These are phyloP conservation scores for Maudiozyma bulderi DNA, from an alignment of 805 yeast genomes.

Conservation along the genomic window DNA sequence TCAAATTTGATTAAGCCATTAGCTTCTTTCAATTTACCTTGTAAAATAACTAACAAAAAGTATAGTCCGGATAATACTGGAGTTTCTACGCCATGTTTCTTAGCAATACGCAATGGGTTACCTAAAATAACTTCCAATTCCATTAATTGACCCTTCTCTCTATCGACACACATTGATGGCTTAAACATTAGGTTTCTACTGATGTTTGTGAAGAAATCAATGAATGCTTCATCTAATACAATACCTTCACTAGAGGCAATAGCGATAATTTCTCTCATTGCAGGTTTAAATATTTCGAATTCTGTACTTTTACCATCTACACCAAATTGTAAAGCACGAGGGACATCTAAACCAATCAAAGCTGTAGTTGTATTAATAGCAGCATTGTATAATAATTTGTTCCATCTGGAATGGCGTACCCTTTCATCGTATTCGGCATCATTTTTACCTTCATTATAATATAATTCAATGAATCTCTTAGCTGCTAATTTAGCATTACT, in stretches of 20 bases:
- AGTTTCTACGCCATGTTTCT: slow-evolving; percentile 36
- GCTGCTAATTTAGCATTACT: slow-evolving; percentile 29
- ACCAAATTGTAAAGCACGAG: slow-evolving; percentile 38
- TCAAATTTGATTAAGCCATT: slow-evolving; percentile 33
- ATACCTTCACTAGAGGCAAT: slow-evolving; percentile 57
- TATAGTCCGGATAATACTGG: slow-evolving; percentile 56
- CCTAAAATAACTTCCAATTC: slow-evolving; percentile 66
- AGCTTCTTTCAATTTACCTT: slow-evolving; percentile 50
- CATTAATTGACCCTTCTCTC: slow-evolving; percentile 49
- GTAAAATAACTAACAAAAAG: slow-evolving; percentile 48
- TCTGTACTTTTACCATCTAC: slow-evolving; percentile 30
- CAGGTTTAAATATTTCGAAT: slow-evolving; percentile 34
- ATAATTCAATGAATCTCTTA: slow-evolving; percentile 32
- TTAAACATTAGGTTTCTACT: slow-evolving; percentile 44
- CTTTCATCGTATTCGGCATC: slow-evolving; percentile 33
- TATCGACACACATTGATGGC: slow-evolving; percentile 67
- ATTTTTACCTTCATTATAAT: slow-evolving; percentile 35
- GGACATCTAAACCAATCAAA: slow-evolving; percentile 46
- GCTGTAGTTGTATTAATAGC: slow-evolving; percentile 53
- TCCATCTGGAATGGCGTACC: slow-evolving; percentile 46
- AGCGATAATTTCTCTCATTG: slow-evolving; percentile 52
- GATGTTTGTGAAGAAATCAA: slow-evolving; percentile 41
- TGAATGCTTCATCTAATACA: slow-evolving; percentile 37
- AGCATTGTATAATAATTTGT: slow-evolving; percentile 58
- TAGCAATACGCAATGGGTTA: slow-evolving; percentile 46